A percentile compares a stretch with the other conserved stretches of the same genome.
Conservation (phyloP, 148 eudicot species). For the Dianthus caryophyllus region DNA sequence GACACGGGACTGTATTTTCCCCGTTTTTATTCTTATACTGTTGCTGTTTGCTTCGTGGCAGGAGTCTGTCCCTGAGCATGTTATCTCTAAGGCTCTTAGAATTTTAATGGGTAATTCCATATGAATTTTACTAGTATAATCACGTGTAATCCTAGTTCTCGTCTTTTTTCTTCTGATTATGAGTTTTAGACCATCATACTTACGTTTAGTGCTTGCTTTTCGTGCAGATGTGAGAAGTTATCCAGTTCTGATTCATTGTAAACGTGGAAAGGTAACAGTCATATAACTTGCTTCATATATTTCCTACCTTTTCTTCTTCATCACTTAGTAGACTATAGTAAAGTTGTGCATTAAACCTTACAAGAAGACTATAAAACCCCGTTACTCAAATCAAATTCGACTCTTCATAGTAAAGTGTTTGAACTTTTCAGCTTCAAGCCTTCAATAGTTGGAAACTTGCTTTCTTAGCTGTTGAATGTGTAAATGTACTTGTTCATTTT, state of each 20-base stretch:
- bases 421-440: too few relatives aligned
- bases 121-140: not conserved
- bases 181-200: not conserved
- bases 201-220: slow-evolving; percentile 4
- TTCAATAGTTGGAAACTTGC: too few relatives aligned
- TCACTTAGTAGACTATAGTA: too few relatives aligned
- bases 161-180: not conserved
- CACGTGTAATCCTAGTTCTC: not conserved
- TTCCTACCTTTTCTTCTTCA: not conserved
- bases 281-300: not conserved
- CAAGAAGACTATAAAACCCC: too few relatives aligned
- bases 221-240: slow-evolving; percentile 72
- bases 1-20: slow-evolving; percentile 7
- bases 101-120: slow-evolving; percentile 50
- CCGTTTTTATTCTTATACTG: slow-evolving; percentile 21
- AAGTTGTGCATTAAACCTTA: too few relatives aligned
- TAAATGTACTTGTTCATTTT: too few relatives aligned
- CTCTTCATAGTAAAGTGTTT: too few relatives aligned
- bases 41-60: slow-evolving; percentile 29
- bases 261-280: slow-evolving; percentile 69
- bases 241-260: slow-evolving; percentile 81
- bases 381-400: too few relatives aligned
- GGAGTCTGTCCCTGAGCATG: slow-evolving; percentile 55
- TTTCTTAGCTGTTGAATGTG: too few relatives aligned
- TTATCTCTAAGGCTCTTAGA: slow-evolving; percentile 60